Evolutionary conservation across 805 yeast species (phyloP), one percentile per base, ranked within the genome.

Genomic region (Torulaspora gathmanii): DNA sequence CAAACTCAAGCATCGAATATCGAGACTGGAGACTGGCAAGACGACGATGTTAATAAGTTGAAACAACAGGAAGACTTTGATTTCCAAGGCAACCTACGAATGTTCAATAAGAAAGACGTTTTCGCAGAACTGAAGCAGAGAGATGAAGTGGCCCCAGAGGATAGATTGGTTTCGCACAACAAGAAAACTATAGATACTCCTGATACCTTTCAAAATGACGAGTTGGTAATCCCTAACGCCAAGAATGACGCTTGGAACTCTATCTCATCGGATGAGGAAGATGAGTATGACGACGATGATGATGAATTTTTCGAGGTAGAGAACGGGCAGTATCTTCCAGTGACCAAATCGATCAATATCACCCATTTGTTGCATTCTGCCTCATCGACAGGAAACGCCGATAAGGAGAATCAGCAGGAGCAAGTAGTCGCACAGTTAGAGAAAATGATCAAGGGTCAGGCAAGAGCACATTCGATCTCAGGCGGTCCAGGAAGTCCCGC

Each of bases 21-120:
- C 10, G 58, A 64, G 15, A 65, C 68, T 10, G 69, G 70, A 3
- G 76, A 70, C 37, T 78, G 81, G 80, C 60, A 60, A 37, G 73
- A 70, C 42, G 78, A 72, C 33, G 78, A 74, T 46, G 73, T 79
- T 26, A 53, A 67, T 45, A 67, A 70, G 47, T 73, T 78, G 61
- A 72, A 78, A 52, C 50, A 65, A 15, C 61, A 72, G 44, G 74
- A 70, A 17, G 96, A 88, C 51, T 90, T 90, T 65, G 96, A 90
- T 63, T 90, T 90, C 64, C 86, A 79, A 44, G 82, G 86, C 11
- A 86, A 85, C 59, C 72, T 90, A 51, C 82, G 82, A 19, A 79
- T 81, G 71, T 90, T 90, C 58, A 93, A 90, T 63, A 90, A 90
- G 63, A 70, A 73, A 47, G 72, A 81, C 5, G 91, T 89, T 3